phyloP scores from a whole-genome alignment of 2,329 filamentous ascomycete genomes.

The Arthrobotrys iridis region DNA sequence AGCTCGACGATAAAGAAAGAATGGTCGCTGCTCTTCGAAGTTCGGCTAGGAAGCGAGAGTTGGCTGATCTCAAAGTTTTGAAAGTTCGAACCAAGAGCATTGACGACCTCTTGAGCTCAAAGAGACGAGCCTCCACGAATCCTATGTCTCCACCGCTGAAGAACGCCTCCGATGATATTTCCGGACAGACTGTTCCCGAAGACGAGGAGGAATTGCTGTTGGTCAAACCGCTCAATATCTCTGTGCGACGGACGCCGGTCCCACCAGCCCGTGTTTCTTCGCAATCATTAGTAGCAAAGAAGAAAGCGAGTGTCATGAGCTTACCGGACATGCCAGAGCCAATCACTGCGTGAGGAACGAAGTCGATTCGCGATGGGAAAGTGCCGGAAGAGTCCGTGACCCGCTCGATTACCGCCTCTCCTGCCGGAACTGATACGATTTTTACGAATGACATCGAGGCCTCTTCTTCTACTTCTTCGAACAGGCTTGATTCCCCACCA shows the following conservation, averaged over 20 bases:
- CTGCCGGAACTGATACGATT: slow-evolving; percentile 37
- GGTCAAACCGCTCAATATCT: slow-evolving; percentile 49
- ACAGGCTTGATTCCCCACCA: neutral
- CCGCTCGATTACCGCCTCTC: slow-evolving; percentile 12
- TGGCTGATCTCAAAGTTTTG: slow-evolving; percentile 70
- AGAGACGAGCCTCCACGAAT: slow-evolving; percentile 58
- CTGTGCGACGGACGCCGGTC: slow-evolving; percentile 43
- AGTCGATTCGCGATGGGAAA: slow-evolving; percentile 25
- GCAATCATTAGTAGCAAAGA: slow-evolving; percentile 35
- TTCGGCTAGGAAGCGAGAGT: slow-evolving; percentile 84
- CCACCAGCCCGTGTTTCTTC: slow-evolving; percentile 45
- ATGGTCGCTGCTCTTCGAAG: slow-evolving; percentile 89
- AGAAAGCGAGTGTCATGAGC: slow-evolving; percentile 53
- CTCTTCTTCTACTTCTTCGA: neutral
- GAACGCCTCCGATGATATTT: slow-evolving; percentile 29
- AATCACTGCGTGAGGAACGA: slow-evolving; percentile 48
- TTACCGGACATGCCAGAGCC: slow-evolving; percentile 48
- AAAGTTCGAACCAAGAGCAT: slow-evolving; percentile 57
- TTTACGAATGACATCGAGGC: slow-evolving; percentile 33
- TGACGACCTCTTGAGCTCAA: slow-evolving; percentile 49
- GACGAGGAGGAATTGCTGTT: slow-evolving; percentile 46
- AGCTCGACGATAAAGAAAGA: slow-evolving; percentile 91
- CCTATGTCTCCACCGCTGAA: slow-evolving; percentile 34
- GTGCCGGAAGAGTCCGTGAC: slow-evolving; percentile 6
- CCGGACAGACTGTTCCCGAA: slow-evolving; percentile 41